Evolutionary conservation across 2,329 filamentous ascomycete species (phyloP), one percentile per base, ranked within the genome.

Genomic region (Aureobasidium sp.): DNA sequence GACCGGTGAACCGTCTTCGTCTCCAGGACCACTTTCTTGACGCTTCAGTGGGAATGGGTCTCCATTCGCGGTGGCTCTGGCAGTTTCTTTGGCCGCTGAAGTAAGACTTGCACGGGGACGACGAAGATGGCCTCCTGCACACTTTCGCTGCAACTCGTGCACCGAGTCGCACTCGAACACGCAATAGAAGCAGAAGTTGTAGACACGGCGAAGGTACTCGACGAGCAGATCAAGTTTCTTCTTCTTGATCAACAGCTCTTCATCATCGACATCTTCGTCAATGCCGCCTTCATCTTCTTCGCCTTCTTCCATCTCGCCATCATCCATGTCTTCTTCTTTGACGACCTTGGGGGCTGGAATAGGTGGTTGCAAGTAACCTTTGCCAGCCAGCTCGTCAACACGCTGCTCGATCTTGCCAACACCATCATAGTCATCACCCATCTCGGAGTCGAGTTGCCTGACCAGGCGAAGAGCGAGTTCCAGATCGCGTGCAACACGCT

Each of bases 151-250:
- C 67, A 99, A 81, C 76, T 99, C 94, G 70, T 99, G 94, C 24
- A 97, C 87, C 0, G 93, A 97, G 74, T 99, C 94, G 71, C 91
- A 94, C 76, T 99, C 94, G 68, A 99, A 97, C 5, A 99, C 95
- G 73, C 94, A 99, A 79, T 97, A 99, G 80, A 99, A 97, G 79
- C 94, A 99, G 77, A 99, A 97, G 76, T 94, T 97, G 81, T 95
- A 96, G 58, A 99, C 94, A 17, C 94, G 87, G 58, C 94, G 91
- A 63, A 99, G 82, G 73, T 99, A 99, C 76, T 99, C 94, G 59
- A 97, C 94, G 74, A 96, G 82, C 39, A 99, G 81, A 75, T 99
- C 94, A 54, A 99, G 84, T 70, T 94, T 92, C 80, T 99, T 97
- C 83, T 97, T 97, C 81, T 96, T 94, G 44, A 87, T 83, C 60